Conservation (phyloP, 1,284 basidiomycete genomes). For the Vanrija sp. region DNA sequence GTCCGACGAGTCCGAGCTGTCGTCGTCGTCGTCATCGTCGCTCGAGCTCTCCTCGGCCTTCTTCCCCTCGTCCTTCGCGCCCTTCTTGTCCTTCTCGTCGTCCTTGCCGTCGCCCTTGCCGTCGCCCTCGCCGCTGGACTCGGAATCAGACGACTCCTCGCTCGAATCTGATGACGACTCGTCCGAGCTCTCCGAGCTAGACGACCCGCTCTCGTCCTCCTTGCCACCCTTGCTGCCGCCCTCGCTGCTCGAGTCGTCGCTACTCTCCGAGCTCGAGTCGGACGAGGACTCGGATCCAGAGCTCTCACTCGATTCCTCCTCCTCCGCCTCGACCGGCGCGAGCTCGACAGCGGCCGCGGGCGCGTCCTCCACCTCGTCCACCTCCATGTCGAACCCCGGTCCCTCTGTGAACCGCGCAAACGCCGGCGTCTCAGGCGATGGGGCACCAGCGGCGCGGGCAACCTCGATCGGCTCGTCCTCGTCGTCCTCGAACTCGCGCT, state of each 20-base stretch:
- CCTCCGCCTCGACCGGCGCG: constrained; percentile 9
- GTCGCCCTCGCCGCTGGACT: constrained; percentile 6
- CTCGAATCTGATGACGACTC: not conserved
- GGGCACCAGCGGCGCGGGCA: constrained; percentile 9
- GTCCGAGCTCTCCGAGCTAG: not conserved
- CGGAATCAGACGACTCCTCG: not conserved
- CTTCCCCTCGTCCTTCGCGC: not conserved
- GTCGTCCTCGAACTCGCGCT: not conserved
- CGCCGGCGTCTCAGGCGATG: constrained; percentile 1
- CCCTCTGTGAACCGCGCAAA: not conserved
- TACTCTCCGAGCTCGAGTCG: constrained; percentile 1
- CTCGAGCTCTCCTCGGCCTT: not conserved
- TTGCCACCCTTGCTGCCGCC: too few relatives aligned
- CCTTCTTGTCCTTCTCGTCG: constrained; percentile 4
- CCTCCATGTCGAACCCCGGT: not conserved
- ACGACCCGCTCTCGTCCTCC: too few relatives aligned
- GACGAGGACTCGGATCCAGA: too few relatives aligned
- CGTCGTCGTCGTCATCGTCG: constrained; percentile 6
- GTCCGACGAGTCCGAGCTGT: constrained; percentile 13
- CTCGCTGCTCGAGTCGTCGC: not conserved
- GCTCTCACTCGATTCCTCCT: not conserved
- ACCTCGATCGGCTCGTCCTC: constrained; percentile 18
- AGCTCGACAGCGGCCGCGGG: not conserved
- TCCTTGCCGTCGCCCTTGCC: not conserved
- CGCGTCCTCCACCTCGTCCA: constrained; percentile 6